A percentile compares a stretch with the other conserved stretches of the same genome.
Evolutionary conservation across 306 rosid species (phyloP).

Genomic region (Calophaca sinica): DNA sequence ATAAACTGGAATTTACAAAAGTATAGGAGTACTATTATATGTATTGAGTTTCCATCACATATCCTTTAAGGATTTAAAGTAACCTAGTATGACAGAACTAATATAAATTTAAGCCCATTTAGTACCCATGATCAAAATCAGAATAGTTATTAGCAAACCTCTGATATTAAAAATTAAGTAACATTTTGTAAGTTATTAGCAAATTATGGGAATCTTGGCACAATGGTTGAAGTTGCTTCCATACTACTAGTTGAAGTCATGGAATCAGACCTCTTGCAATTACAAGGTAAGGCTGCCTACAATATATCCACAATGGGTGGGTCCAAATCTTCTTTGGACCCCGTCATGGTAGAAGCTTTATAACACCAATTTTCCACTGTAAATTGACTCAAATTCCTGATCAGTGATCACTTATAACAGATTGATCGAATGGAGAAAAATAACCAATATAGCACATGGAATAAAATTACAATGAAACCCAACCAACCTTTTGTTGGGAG

Average conservation of each 20-base stretch:
- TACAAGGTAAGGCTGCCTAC: not conserved
- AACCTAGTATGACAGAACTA: too few species aligned
- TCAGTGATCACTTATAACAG: not conserved
- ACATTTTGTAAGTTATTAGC: slow-evolving; percentile 1
- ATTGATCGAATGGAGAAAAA: not conserved
- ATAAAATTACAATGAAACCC: not conserved
- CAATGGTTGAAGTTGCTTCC: not conserved
- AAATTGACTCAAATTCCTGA: slow-evolving; percentile 12
- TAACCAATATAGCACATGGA: not conserved
- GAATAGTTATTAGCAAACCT: not conserved
- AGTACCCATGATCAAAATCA: too few species aligned
- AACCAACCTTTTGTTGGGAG: too few species aligned
- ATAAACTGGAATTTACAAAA: too few species aligned
- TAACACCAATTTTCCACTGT: not conserved
- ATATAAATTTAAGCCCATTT: too few species aligned
- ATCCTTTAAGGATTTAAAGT: too few species aligned
- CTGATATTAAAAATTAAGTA: slow-evolving; percentile 1
- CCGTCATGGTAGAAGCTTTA: not conserved
- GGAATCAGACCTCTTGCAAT: not conserved
- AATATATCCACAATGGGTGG: not conserved
- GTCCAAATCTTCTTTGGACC: not conserved
- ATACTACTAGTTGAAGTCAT: not conserved
- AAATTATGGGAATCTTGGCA: not conserved
- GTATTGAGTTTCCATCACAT: too few species aligned
- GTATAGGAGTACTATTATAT: too few species aligned